These are phyloP conservation scores for Tuber indicum DNA, from an alignment of 495 filamentous ascomycete genomes.

Conservation along the genomic window DNA sequence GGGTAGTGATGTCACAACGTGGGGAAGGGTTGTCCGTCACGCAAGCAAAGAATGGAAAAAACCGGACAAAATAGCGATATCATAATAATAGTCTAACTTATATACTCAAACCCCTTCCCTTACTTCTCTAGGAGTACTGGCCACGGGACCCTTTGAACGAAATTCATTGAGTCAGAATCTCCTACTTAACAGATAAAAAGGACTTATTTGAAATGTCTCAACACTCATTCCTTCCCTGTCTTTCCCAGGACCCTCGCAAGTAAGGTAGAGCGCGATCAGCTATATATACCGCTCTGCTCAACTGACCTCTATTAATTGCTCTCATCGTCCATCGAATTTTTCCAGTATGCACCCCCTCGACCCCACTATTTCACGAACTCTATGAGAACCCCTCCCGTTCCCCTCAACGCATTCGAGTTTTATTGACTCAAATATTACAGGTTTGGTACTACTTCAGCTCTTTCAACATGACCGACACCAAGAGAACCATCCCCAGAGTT, in stretches of 20 bases:
- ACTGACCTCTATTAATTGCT: background rate
- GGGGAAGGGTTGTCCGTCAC: background rate
- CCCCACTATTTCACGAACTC: background rate
- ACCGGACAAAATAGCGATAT: background rate
- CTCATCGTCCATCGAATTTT: background rate
- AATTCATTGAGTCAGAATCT: background rate
- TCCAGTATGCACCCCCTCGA: background rate
- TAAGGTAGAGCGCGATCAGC: background rate
- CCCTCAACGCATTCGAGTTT: background rate
- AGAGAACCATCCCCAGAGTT: constrained; percentile 45
- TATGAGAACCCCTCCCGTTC: background rate
- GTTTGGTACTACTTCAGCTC: background rate
- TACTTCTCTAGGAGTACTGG: background rate
- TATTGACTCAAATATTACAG: background rate
- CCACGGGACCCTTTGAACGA: background rate
- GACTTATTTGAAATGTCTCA: background rate
- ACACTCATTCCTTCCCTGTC: background rate
- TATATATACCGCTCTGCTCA: background rate
- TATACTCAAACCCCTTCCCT: background rate
- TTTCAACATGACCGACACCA: constrained; percentile 9
- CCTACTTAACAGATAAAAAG: background rate
- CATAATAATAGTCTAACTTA: no score
- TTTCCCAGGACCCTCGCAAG: background rate
- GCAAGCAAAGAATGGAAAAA: background rate
- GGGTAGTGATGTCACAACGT: constrained; percentile 1